Conservation (phyloP, 2,329 filamentous ascomycete genomes). For the Apiospora sp. region DNA sequence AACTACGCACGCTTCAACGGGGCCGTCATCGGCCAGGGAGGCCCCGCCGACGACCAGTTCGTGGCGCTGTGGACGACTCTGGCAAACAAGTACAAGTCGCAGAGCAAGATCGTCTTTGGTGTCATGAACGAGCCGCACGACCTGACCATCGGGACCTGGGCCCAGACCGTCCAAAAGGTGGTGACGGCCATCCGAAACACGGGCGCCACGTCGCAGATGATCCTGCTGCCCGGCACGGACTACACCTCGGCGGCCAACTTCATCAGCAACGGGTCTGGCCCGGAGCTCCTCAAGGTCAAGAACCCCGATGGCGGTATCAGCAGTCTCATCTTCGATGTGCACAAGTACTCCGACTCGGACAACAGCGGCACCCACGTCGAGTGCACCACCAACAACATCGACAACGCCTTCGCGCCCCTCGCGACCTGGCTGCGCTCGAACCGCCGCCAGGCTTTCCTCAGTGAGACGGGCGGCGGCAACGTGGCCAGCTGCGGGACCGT, state of each 20-base stretch:
- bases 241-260: conserved; percentile 61
- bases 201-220: conserved; percentile 63
- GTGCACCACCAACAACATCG: conserved; percentile 55
- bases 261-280: conserved; percentile 54
- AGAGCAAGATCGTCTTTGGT: conserved; percentile 66
- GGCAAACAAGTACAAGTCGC: conserved; percentile 63
- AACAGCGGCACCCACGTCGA: conserved; percentile 60
- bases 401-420: conserved; percentile 42
- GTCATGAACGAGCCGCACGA: conserved; percentile 77
- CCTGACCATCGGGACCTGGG: conserved; percentile 61
- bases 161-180: conserved; percentile 63
- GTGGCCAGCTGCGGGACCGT: conserved; percentile 43
- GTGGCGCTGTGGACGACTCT: conserved; percentile 64
- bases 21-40: conserved; percentile 70
- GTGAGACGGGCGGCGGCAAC: conserved; percentile 49
- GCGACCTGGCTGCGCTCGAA: conserved; percentile 45
- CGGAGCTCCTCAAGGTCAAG: conserved; percentile 58
- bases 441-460: conserved; percentile 43
- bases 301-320: conserved; percentile 65
- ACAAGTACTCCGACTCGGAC: conserved; percentile 67
- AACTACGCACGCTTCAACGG: conserved; percentile 68
- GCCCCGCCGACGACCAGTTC: conserved; percentile 66
- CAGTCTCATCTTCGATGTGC: conserved; percentile 64
- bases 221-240: conserved; percentile 69
- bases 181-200: conserved; percentile 71